These are phyloP conservation scores for Colletotrichum eleusines DNA, from an alignment of 2,329 filamentous ascomycete genomes.

Conservation along the genomic window DNA sequence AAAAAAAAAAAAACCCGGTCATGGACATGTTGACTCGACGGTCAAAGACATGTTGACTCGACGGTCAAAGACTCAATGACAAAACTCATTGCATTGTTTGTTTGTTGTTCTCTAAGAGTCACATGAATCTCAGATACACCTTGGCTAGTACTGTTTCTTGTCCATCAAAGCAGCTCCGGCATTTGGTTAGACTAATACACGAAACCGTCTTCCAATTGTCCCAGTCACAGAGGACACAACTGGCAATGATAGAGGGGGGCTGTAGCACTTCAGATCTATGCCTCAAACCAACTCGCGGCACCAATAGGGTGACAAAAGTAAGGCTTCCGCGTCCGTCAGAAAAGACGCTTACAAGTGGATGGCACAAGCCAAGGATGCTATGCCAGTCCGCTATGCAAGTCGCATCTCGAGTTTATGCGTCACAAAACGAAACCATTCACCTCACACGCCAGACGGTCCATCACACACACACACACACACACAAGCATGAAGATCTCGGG, in stretches of 20 bases:
- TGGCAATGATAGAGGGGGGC: fast-evolving
- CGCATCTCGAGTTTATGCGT: background rate
- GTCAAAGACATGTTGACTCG: background rate
- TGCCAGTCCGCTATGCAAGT: too few relatives aligned
- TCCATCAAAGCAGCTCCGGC: background rate
- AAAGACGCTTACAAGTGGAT: background rate
- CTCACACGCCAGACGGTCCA: background rate
- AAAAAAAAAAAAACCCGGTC: too few relatives aligned
- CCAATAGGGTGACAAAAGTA: background rate
- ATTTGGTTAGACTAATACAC: background rate
- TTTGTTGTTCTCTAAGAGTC: too few relatives aligned
- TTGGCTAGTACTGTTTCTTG: background rate
- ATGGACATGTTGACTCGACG: background rate
- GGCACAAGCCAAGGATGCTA: background rate
- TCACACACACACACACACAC: background rate
- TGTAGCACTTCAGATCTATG: background rate
- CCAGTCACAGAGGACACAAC: background rate
- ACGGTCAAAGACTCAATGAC: background rate
- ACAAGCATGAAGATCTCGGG: background rate
- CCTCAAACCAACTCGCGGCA: background rate
- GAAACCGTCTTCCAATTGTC: background rate
- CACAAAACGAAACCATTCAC: background rate
- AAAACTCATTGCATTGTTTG: too few relatives aligned
- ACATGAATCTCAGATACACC: too few relatives aligned
- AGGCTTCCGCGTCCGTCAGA: background rate